Conservation (phyloP, 116 monocot species). For the Phalaenopsis hybrid region DNA sequence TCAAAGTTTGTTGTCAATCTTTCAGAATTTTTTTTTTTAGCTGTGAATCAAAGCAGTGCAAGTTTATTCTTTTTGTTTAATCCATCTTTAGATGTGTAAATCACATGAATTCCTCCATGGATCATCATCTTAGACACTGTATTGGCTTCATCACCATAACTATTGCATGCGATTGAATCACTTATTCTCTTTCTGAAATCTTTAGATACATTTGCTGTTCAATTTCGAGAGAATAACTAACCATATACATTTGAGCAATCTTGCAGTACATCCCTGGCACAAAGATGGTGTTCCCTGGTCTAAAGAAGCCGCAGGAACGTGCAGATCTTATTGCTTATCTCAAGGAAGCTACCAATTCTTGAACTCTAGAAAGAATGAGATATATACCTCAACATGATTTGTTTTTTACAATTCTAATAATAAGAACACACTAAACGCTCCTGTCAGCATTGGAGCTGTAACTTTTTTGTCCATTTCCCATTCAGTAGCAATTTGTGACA, state of each 20-base stretch:
- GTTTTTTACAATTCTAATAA: background rate
- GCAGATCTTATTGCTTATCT: slow-evolving; percentile 48
- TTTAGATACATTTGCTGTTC: background rate
- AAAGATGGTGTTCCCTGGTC: slow-evolving; percentile 59
- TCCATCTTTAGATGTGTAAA: too few relatives aligned
- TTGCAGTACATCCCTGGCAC: slow-evolving; percentile 58
- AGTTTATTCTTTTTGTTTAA: too few relatives aligned
- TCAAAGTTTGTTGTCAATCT: too few relatives aligned
- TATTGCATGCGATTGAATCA: too few relatives aligned
- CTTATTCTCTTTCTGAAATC: too few relatives aligned
- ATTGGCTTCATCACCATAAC: too few relatives aligned
- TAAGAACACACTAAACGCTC: background rate
- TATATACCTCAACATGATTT: background rate
- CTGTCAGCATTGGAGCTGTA: background rate
- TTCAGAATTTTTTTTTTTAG: too few relatives aligned
- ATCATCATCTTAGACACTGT: too few relatives aligned
- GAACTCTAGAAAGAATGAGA: background rate
- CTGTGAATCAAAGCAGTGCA: too few relatives aligned
- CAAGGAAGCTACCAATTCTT: slow-evolving; percentile 23
- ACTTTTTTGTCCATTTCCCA: background rate
- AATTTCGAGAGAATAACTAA: background rate
- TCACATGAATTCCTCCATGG: too few relatives aligned
- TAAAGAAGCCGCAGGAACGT: slow-evolving; percentile 50
- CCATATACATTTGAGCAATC: background rate
- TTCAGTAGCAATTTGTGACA: background rate